phyloP scores from a whole-genome alignment of 768 basidiomycete genomes.

The Calocybe indica region DNA sequence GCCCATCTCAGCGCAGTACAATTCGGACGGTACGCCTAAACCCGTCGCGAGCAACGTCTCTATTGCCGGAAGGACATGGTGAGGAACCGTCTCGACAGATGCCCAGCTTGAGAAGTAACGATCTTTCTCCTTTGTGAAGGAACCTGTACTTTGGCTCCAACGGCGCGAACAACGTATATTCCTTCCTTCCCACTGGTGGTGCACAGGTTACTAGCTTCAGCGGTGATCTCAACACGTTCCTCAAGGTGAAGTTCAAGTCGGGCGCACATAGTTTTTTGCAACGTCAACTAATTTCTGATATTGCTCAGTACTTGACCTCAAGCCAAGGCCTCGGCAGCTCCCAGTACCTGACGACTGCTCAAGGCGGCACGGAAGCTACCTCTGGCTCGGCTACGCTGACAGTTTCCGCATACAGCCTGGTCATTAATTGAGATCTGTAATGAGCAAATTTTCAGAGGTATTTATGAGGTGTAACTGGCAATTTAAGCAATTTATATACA shows the following conservation, averaged over 20 bases:
- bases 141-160: constrained; percentile 51
- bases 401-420: constrained; percentile 39
- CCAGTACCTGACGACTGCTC: constrained; percentile 52
- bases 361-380: constrained; percentile 61
- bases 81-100: constrained; percentile 1
- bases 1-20: constrained; percentile 49
- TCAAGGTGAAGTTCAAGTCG: constrained; percentile 28
- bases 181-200: constrained; percentile 35
- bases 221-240: constrained; percentile 48
- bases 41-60: constrained; percentile 38
- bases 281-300: background rate
- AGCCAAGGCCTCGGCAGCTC: constrained; percentile 38
- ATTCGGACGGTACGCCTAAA: constrained; percentile 36
- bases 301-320: constrained; percentile 42
- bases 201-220: constrained; percentile 40
- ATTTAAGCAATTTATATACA: no score
- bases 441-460: no score
- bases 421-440: constrained; percentile 40
- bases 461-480: no score
- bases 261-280: background rate
- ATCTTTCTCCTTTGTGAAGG: constrained; percentile 24
- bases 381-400: constrained; percentile 48
- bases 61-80: constrained; percentile 50
- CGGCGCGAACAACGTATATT: constrained; percentile 45
- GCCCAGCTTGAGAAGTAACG: background rate